Evolutionary conservation across 73 alveolate species (phyloP).

Genomic region (Paramecium tetraurelia): DNA sequence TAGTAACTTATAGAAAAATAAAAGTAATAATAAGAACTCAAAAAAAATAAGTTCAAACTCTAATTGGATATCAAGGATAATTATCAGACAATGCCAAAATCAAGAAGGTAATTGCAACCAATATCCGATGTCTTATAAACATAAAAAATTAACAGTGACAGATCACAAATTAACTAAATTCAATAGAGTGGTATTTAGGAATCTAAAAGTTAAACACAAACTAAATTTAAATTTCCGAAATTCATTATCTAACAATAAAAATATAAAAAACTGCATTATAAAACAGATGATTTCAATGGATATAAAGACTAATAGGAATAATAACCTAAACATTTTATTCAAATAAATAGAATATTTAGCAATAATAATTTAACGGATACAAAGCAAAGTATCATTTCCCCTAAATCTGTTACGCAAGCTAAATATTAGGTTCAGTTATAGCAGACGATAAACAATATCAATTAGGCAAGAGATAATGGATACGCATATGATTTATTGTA

Average conservation of each 20-base stretch:
- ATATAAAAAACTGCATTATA: not conserved
- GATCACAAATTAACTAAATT: not conserved
- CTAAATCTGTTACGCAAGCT: not conserved
- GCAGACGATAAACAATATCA: not conserved
- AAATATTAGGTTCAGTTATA: not conserved
- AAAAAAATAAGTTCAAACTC: not conserved
- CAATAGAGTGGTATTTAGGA: not conserved
- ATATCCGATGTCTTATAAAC: not conserved
- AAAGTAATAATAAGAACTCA: not conserved
- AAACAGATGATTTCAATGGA: not conserved
- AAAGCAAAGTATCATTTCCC: not conserved
- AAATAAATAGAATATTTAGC: not conserved
- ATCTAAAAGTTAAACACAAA: not conserved
- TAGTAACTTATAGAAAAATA: not conserved
- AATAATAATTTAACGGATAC: not conserved
- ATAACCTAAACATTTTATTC: not conserved
- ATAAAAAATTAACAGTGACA: not conserved
- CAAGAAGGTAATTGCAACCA: not conserved
- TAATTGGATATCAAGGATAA: not conserved
- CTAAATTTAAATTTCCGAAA: not conserved
- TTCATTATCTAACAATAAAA: not conserved
- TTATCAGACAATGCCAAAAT: not conserved
- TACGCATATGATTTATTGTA: not conserved
- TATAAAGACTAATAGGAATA: not conserved
- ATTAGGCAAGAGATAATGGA: not conserved